A percentile compares a stretch with the other conserved stretches of the same genome.
These are phyloP conservation scores for Entomophthora muscae DNA, from an alignment of 371 early-diverging fungal genomes.

Conservation along the genomic window DNA sequence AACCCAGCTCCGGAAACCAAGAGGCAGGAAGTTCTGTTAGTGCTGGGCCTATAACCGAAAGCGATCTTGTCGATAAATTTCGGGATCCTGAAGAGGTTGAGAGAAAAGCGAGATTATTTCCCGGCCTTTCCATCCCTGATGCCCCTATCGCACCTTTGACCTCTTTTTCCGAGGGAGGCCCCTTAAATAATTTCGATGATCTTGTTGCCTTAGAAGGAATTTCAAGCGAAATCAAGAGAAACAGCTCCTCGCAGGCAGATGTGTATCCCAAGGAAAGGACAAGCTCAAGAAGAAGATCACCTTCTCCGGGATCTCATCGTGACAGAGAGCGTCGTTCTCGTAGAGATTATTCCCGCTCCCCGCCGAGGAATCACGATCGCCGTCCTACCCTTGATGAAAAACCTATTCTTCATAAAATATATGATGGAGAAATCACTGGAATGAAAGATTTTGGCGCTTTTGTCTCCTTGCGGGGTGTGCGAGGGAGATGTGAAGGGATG, in stretches of 20 bases:
- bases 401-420: slow-evolving; percentile 80
- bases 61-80: neutral
- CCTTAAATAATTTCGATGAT: slow-evolving; percentile 23
- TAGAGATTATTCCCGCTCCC: slow-evolving; percentile 13
- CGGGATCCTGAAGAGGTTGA: slow-evolving; percentile 15
- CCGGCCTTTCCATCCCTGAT: slow-evolving; percentile 64
- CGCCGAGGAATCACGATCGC: neutral
- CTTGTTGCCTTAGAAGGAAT: slow-evolving; percentile 33
- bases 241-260: neutral
- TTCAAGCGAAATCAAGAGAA: slow-evolving; percentile 11
- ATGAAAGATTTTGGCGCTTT: slow-evolving; percentile 86
- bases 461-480: slow-evolving; percentile 64
- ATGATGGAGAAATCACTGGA: slow-evolving; percentile 55
- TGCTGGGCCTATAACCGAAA: slow-evolving; percentile 7
- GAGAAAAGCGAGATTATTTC: slow-evolving; percentile 41
- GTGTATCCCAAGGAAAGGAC: neutral
- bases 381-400: slow-evolving; percentile 30
- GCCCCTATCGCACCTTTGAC: slow-evolving; percentile 16
- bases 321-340: neutral
- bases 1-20: slow-evolving; percentile 8
- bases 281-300: neutral
- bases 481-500: slow-evolving; percentile 57
- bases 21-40: slow-evolving; percentile 4
- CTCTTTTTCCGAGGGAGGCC: neutral
- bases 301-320: neutral